Evolutionary conservation across 2,329 filamentous ascomycete genomes (phyloP).

Genomic region (Colletotrichum tamarilloi): DNA sequence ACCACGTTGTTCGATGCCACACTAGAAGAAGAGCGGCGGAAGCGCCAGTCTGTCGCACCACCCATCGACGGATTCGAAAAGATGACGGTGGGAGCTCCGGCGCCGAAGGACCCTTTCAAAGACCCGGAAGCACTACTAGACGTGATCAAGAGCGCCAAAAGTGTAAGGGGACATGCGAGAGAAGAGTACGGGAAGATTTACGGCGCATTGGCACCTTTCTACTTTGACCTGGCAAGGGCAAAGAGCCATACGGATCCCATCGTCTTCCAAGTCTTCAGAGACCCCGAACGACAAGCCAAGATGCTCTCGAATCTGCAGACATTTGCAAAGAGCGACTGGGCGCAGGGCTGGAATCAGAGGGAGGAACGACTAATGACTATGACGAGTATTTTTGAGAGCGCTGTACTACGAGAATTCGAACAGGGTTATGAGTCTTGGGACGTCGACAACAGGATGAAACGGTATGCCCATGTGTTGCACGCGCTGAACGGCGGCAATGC

Average conservation of each 20-base stretch:
- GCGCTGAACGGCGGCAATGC: conserved; percentile 83
- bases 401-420: conserved; percentile 91
- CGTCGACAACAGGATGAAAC: conserved; percentile 86
- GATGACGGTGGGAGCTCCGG: conserved; percentile 65
- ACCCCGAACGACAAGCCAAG: conserved; percentile 89
- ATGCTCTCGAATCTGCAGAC: conserved; percentile 84
- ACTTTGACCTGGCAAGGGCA: conserved; percentile 80
- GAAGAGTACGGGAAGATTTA: conserved; percentile 94
- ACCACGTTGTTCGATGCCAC: conserved; percentile 81
- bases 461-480: conserved; percentile 88
- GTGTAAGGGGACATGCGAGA: conserved; percentile 84
- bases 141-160: conserved; percentile 77
- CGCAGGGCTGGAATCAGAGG: conserved; percentile 77
- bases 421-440: conserved; percentile 91
- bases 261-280: conserved; percentile 86
- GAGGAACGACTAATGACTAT: conserved; percentile 80
- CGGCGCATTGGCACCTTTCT: conserved; percentile 88
- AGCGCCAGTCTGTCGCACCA: conserved; percentile 46
- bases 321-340: conserved; percentile 85
- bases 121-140: conserved; percentile 75
- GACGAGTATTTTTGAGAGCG: conserved; percentile 87
- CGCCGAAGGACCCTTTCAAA: conserved; percentile 57
- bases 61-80: conserved; percentile 81
- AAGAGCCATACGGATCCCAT: conserved; percentile 82
- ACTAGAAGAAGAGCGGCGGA: conserved; percentile 71